Percentiles rank a stretch among this genome's conserved stretches.
Evolutionary conservation across 345 rosid species (phyloP).

Genomic region (Ailanthus altissimus): DNA sequence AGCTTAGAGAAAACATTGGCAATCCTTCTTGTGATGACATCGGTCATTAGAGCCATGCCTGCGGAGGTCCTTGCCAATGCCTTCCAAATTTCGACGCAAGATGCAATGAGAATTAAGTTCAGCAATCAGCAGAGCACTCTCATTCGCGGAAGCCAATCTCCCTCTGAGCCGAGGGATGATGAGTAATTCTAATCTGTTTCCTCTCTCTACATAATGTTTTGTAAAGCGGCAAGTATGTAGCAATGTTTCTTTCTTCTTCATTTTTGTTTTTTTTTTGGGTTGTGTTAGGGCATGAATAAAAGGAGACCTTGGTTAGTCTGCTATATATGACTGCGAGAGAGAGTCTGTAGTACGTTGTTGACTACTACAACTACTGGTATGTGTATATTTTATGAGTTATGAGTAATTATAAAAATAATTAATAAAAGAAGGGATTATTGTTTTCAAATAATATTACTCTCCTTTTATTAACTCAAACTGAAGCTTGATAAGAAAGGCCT

Average conservation of each 20-base stretch:
- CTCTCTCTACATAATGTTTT: neutral
- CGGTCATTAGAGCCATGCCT: constrained; percentile 53
- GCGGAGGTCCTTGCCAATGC: constrained; percentile 53
- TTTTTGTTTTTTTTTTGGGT: neutral
- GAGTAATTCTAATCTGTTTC: constrained; percentile 29
- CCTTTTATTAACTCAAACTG: too few relatives aligned
- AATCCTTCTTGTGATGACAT: constrained; percentile 62
- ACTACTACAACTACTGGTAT: neutral
- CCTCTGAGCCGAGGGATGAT: constrained; percentile 38
- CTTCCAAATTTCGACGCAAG: constrained; percentile 47
- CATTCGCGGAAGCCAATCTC: constrained; percentile 11
- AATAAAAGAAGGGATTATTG: too few relatives aligned
- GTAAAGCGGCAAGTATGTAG: neutral
- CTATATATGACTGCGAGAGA: neutral
- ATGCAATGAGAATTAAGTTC: constrained; percentile 59
- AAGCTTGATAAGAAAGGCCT: too few relatives aligned
- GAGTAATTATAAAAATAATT: too few relatives aligned
- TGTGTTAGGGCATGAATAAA: neutral
- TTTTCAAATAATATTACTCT: too few relatives aligned
- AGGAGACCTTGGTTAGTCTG: neutral
- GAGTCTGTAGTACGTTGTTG: neutral
- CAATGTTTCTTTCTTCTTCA: neutral
- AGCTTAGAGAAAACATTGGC: constrained; percentile 57
- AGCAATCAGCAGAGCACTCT: constrained; percentile 46
- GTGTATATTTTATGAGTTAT: neutral